Conservation (phyloP, 2,329 filamentous ascomycete genomes). For the Chaetothyriales sp. region DNA sequence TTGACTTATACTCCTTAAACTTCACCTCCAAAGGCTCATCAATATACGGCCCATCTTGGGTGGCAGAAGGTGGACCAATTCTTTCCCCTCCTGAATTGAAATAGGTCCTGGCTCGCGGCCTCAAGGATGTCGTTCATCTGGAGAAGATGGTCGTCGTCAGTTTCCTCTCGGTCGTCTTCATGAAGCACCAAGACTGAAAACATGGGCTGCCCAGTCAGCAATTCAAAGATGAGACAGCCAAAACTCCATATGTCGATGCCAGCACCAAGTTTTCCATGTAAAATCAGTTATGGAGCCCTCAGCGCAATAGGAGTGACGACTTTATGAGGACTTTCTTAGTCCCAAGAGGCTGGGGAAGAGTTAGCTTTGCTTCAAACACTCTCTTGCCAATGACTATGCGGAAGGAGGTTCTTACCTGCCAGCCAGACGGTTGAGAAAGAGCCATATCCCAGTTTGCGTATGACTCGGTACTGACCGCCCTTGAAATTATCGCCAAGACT, state of each 20-base stretch:
- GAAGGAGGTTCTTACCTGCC: conserved; percentile 16
- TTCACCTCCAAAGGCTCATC: conserved; percentile 15
- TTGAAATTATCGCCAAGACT: conserved; percentile 20
- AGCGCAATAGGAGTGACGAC: conserved; percentile 18
- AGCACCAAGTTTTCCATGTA: conserved; percentile 19
- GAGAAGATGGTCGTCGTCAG: conserved; percentile 20
- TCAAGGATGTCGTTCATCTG: conserved; percentile 18
- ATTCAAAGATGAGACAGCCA: conserved; percentile 20
- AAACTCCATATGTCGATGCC: conserved; percentile 24
- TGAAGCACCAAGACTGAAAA: conserved; percentile 17
- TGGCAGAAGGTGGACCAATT: conserved; percentile 6
- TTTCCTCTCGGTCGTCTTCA: conserved; percentile 13
- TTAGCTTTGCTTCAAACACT: conserved; percentile 12
- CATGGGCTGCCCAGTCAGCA: conserved; percentile 17
- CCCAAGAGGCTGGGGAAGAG: conserved; percentile 19
- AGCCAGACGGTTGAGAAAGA: conserved; percentile 30
- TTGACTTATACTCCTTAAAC: conserved; percentile 16
- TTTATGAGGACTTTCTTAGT: conserved; percentile 15
- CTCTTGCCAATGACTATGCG: conserved; percentile 1
- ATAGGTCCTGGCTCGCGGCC: conserved; percentile 18
- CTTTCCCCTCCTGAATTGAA: conserved; percentile 16
- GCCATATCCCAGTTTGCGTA: conserved; percentile 30
- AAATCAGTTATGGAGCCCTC: conserved; percentile 21
- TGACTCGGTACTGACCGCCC: conserved; percentile 23
- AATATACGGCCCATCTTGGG: conserved; percentile 3